Base-by-base conservation (phyloP, 192 early-diverging fungal genomes). In the Gonapodya prolifera region DNA sequence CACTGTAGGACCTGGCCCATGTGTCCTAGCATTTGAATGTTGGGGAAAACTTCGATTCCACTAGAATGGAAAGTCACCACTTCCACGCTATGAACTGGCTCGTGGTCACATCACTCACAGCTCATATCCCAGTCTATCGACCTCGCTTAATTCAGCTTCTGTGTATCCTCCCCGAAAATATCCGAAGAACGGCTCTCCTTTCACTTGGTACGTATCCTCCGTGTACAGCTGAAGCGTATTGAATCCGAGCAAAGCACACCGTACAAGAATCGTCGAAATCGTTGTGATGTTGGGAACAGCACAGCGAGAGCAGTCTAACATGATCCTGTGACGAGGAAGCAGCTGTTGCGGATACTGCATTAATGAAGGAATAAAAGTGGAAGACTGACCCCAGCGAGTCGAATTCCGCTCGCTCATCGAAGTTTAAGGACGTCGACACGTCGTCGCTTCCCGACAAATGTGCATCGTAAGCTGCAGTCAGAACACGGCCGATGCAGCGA, bases 191-290 rank as follows among this genome's bases (percentile, higher is more conserved):
- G 77, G 77, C 2, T 80, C 81, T 32, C 78, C 78, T 33, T 77
- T 77, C 8, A 93, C 89, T 78, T 92, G 84, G 81, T 90, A 96
- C 0, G 94, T 96, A 75, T 96, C 94, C 75, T 96, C 94, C 0
- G 94, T 96, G 81, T 96, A 96, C 75, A 96, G 81, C 82, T 95
- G 94, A 61, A 96, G 83, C 85, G 92, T 94, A 78, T 92, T 95
- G 82, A 94, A 84, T 1, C 94, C 94, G 86, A 94, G 89, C 35
- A 95, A 79, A n/a, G 94, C 92, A 83, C 90, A 91, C 45, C 87
- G 86, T 16, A 92, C 87, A 71, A 94, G 81, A 79, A 95, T 77
- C 36, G 84, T 89, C 16, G 86, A 87, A 2, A 95, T 88, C 34
- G 83, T 88, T 0, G 88, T 77, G 18, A 90, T 79, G 23, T 80